Percentiles rank a stretch among this genome's conserved stretches.
Evolutionary conservation across 305 asterid genomes (phyloP).

Genomic region (Fraxinus sp.): DNA sequence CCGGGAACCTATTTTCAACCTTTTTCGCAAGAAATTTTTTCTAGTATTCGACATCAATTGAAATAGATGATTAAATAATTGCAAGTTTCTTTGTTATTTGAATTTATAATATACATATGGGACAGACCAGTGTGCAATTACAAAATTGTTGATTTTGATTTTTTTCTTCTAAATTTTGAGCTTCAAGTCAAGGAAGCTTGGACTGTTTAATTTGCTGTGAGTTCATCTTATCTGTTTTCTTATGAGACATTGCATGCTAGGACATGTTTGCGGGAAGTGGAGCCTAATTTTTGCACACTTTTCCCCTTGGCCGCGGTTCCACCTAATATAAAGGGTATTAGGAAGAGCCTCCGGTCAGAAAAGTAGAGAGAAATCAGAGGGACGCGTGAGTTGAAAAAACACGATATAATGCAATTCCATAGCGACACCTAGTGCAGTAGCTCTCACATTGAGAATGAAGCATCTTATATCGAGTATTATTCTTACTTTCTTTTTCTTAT

Average conservation of each 20-base stretch:
- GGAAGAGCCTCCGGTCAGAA: background rate
- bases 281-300: background rate
- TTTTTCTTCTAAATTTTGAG: background rate
- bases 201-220: background rate
- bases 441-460: background rate
- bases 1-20: constrained; percentile 44
- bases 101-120: background rate
- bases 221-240: background rate
- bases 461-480: background rate
- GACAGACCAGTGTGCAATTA: background rate
- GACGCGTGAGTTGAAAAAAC: background rate
- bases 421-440: background rate
- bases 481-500: background rate
- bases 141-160: background rate
- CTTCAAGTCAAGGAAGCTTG: background rate
- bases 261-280: background rate
- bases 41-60: background rate
- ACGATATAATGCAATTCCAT: background rate
- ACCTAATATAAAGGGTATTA: background rate
- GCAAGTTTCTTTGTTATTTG: background rate
- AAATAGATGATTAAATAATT: background rate
- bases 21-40: background rate
- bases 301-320: background rate
- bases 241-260: background rate
- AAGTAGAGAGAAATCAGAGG: background rate